Conservation (phyloP, 169 alveolate genomes). For the Theileria parva region DNA sequence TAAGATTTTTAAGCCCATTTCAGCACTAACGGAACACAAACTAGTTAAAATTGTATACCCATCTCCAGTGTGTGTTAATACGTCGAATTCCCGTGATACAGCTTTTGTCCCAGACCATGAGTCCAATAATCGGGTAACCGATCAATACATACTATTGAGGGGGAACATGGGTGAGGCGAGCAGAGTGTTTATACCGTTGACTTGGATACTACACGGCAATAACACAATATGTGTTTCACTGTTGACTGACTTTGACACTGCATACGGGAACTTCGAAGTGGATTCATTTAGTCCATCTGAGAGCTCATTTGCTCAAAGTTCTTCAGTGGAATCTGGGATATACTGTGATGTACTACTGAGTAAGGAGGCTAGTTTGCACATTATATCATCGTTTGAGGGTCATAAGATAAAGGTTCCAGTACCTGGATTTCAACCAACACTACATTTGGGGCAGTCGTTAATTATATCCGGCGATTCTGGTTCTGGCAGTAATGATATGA, state of each 20-base stretch:
- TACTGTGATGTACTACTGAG: conserved; percentile 54
- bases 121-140: neutral
- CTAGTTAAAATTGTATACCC: conserved; percentile 16
- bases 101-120: neutral
- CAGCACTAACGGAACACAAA: conserved; percentile 32
- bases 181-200: conserved; percentile 35
- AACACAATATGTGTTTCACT: conserved; percentile 53
- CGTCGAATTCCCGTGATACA: neutral
- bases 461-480: neutral
- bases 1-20: conserved; percentile 10
- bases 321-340: neutral
- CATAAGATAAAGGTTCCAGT: conserved; percentile 53
- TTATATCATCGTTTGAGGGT: conserved; percentile 44
- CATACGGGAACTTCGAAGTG: neutral
- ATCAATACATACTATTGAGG: conserved; percentile 41
- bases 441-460: conserved; percentile 39
- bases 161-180: conserved; percentile 20
- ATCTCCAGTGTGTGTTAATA: neutral
- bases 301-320: neutral
- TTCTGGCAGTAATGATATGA: neutral
- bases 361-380: conserved; percentile 21
- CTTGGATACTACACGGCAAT: conserved; percentile 54
- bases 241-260: conserved; percentile 45
- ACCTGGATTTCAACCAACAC: conserved; percentile 45
- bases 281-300: neutral